Base-by-base conservation (phyloP, 1,284 basidiomycete species). In the Golubevia pallescens region DNA sequence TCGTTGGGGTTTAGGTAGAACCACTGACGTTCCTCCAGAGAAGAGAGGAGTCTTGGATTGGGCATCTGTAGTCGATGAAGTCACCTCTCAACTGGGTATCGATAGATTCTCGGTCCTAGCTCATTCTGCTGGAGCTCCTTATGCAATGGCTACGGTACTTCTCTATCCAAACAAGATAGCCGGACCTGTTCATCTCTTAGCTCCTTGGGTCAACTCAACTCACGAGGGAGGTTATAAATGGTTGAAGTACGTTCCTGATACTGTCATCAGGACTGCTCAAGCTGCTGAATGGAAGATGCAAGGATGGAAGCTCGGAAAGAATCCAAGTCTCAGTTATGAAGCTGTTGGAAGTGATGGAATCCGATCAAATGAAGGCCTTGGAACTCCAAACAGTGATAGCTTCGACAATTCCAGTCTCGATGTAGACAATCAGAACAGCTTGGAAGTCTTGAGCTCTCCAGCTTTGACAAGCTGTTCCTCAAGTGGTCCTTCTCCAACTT, bases 231-330 rank as follows among this genome's bases (percentile, higher is more conserved):
- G 94, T 19, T 98, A 97, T 87, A 95, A 93, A 81, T 97, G 95
- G 94, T 88, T 99, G 66, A 96, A 95, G 84, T 98, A 95, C 84
- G 92, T 99, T 0, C 96, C 96, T 0, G 94, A 93, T 69, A 91
- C 93, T 20, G 90, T 99, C 54, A 89, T 99, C 76, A 94, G 93
- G 87, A 95, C 94, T 0, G 96, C 95, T 0, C 94, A 97, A 81
- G 93, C 94, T 2, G 96, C 96, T 0, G 96, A 99, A 79, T 98
- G 95, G 95, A 93, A 92, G 85, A 88, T 98, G 60, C 94, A 97
- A 81, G 92, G 93, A 0, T 98, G 95, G 93, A 93, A 93, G 90
- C 89, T 98, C 23, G 95, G 95, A 68, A 97, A 97, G 78, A 93
- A 93, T 7, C 95, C 95, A 16, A 91, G 90, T 3, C 88, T 93